Evolutionary conservation across 495 filamentous ascomycete species (phyloP).

Genomic region (Penicilliopsis zonata): DNA sequence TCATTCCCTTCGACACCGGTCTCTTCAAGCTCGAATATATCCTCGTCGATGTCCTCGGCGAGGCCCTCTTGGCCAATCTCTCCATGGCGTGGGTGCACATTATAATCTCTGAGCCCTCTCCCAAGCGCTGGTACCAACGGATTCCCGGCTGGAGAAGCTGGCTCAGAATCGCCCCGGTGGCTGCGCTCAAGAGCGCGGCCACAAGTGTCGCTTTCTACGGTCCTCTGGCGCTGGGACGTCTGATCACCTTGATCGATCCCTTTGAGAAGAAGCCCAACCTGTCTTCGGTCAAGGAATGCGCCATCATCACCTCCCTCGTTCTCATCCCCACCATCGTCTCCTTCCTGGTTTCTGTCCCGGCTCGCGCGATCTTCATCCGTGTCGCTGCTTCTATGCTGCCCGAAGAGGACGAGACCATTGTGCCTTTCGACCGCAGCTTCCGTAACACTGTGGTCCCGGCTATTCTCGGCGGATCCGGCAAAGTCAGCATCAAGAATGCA

Average conservation of each 20-base stretch:
- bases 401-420: constrained; percentile 57
- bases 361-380: constrained; percentile 49
- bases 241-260: constrained; percentile 16
- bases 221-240: constrained; percentile 20
- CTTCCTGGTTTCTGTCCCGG: constrained; percentile 47
- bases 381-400: constrained; percentile 62
- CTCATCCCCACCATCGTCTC: constrained; percentile 22
- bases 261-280: constrained; percentile 6
- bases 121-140: constrained; percentile 38
- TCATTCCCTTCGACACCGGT: constrained; percentile 14
- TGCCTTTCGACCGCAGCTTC: constrained; percentile 66
- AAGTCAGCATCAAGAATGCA: constrained; percentile 55
- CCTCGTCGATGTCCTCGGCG: constrained; percentile 25
- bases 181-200: constrained; percentile 29
- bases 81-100: constrained; percentile 50
- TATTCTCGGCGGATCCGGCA: constrained; percentile 56
- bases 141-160: constrained; percentile 33
- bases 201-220: constrained; percentile 23
- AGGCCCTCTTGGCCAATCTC: constrained; percentile 34
- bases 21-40: constrained; percentile 21
- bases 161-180: constrained; percentile 39
- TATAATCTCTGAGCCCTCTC: constrained; percentile 43
- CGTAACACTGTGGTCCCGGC: constrained; percentile 45
- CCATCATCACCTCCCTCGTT: constrained; percentile 20
- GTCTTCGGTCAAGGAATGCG: constrained; percentile 7